These are phyloP conservation scores for Trichophyton mentagrophytes DNA, from an alignment of 2,329 filamentous ascomycete genomes.

Conservation along the genomic window DNA sequence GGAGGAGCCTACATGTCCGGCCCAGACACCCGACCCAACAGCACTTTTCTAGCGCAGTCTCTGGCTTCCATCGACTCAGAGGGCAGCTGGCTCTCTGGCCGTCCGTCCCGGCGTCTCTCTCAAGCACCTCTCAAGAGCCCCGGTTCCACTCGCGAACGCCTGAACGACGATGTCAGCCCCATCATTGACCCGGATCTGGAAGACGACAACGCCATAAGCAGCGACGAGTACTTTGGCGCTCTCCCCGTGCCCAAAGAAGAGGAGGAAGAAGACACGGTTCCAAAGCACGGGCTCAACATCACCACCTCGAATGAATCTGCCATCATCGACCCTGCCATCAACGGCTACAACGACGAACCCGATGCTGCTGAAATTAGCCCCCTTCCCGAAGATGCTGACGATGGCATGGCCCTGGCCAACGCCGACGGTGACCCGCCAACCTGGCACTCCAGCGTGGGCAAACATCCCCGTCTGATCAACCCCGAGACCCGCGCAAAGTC, in stretches of 20 bases:
- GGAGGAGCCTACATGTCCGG: slow-evolving; percentile 17
- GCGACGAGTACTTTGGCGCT: slow-evolving; percentile 62
- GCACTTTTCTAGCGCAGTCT: slow-evolving; percentile 56
- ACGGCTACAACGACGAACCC: not conserved
- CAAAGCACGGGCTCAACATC: not conserved
- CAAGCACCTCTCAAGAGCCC: slow-evolving; percentile 29
- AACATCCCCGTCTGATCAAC: slow-evolving; percentile 54
- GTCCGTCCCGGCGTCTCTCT: slow-evolving; percentile 41
- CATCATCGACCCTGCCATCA: no score
- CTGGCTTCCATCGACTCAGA: slow-evolving; percentile 91
- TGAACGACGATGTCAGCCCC: slow-evolving; percentile 40
- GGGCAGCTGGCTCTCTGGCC: slow-evolving; percentile 86
- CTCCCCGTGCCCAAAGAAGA: slow-evolving; percentile 35
- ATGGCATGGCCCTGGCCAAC: slow-evolving; percentile 1
- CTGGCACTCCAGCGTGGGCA: slow-evolving; percentile 41
- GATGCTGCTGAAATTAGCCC: not conserved
- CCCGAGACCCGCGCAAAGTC: slow-evolving; percentile 46
- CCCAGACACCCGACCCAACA: slow-evolving; percentile 39
- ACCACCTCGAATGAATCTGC: slow-evolving; percentile 6
- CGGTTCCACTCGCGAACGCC: slow-evolving; percentile 30
- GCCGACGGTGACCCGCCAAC: slow-evolving; percentile 25
- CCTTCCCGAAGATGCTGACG: slow-evolving; percentile 2
- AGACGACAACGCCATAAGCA: slow-evolving; percentile 52
- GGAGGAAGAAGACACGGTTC: slow-evolving; percentile 6
- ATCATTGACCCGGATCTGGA: slow-evolving; percentile 40